phyloP scores from a whole-genome alignment of 2,329 filamentous ascomycete species.

The Fusarium sp. region DNA sequence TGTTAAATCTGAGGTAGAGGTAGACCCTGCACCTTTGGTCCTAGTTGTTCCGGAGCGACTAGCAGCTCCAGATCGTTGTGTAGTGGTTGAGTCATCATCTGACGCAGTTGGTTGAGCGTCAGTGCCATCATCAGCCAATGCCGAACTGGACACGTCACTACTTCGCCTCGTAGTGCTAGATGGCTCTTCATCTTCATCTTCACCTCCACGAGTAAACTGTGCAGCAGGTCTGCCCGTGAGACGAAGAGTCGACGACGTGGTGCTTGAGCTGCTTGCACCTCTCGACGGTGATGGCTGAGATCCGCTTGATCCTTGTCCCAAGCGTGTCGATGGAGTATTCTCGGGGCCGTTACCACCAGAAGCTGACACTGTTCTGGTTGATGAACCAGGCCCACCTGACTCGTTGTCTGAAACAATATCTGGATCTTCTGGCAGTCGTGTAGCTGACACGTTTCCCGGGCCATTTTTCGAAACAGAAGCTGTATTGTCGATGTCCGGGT shows the following conservation, averaged over 20 bases:
- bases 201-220: rapidly evolving
- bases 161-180: neutral
- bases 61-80: neutral
- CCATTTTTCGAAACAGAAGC: neutral
- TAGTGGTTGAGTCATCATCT: neutral
- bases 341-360: neutral
- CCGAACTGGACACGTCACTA: neutral
- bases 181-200: neutral
- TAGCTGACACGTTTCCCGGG: neutral
- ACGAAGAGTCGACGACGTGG: neutral
- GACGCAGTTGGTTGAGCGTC: neutral
- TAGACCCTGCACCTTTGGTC: rapidly evolving
- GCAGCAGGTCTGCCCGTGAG: neutral
- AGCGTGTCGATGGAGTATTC: neutral
- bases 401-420: neutral
- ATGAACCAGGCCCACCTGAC: neutral
- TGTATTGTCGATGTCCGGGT: rapidly evolving
- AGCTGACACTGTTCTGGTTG: neutral
- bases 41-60: neutral
- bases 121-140: neutral
- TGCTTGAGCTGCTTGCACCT: neutral
- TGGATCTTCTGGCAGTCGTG: neutral
- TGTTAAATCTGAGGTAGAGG: neutral
- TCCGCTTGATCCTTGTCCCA: neutral
- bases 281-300: no score